Base-by-base conservation (phyloP, 2,329 filamentous ascomycete genomes). In the Arthroderma sp. region DNA sequence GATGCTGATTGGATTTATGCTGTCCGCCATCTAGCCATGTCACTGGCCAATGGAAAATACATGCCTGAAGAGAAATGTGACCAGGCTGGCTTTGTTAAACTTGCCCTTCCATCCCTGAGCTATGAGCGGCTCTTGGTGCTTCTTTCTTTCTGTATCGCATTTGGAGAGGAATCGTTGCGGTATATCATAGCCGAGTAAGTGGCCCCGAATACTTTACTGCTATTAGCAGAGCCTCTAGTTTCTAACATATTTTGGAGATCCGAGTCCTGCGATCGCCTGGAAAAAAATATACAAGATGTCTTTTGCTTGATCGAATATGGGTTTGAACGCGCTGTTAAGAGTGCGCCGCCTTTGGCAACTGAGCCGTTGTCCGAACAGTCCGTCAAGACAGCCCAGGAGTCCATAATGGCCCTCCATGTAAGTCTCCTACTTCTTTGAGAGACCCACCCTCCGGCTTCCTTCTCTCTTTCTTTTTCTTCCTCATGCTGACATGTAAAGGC, bases 161-260 rank as follows among this genome's bases (percentile, higher is more conserved):
- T 68, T 9, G 64, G 61, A 3, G 66, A 69, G 49, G 66, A 65
- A 42, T 57, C 60, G n/a, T 50, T 55, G 2, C 49, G 49, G 11
- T 41, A 52, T 38, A 5, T 39, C 27, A 32, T 38, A 9, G 38
- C 27, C n/a, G 44, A 42, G 49, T 52, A 38, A 38, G 48, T 46
- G 7, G 11, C 8, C 5, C 10, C 22, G 11, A 28, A 11, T 10
- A 2, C 15, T 5, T 40, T 7, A 4, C 4, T 27, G 3, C 11
- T 22, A 39, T 22, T 3, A 15, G 5, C 9, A 32, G 2, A 5
- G 31, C 8, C 32, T 9, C 2, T 42, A 3, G 11, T 5, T 44
- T 38, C 43, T 49, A 29, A 49, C 39, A n/a, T 31, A 6, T n/a
- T 22, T 11, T 7, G 38, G 33, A 50, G 46, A 27, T 47, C 41